Base-by-base conservation (phyloP, 345 rosid species). In the Citrus australasica region DNA sequence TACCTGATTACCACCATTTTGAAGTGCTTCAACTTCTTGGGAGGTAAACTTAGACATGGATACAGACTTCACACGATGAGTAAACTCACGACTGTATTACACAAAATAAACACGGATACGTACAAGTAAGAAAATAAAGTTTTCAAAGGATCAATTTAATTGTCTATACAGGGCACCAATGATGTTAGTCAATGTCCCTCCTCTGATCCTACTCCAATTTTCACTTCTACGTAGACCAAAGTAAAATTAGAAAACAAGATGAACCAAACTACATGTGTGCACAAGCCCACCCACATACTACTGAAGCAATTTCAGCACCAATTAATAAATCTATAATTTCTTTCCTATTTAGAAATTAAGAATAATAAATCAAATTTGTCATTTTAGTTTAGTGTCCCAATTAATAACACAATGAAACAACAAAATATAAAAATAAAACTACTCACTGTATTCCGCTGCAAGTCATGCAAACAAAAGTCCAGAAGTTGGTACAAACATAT, bases 361-460 rank as follows among this genome's bases (percentile, higher is more conserved):
- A 63, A 64, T 46, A 64, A 64, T 11, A 11, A 5, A 63, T 48
- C 25, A 64, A 48, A 21, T 17, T 75, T 42, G 8, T 64, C 24
- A 64, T 28, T 75, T 64, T 75, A 64, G 61, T 51, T 75, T 48
- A 21, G 42, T 42, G 40, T 30, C 6, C 40, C 38, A 48, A 13
- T 27, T 24, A 24, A 67, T 37, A 56, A 53, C 8, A 16, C 21
- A 67, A 55, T 16, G 35, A 72, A 58, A 69, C 13, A 56, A 32
- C 30, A 9, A 46, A 42, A 38, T 51, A 68, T 40, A 14, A 13
- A 74, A 61, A 62, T 28, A 75, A 69, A 67, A 80, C 42, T 62
- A 88, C 99, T 94, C 85, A 96, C 99, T 96, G 99, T 78, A 96
- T 94, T 8, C 99, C 99, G 64, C 99, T 79, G 89, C 99, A 96